Base-by-base conservation (phyloP, 2,329 filamentous ascomycete species). In the Aspergillus sp. region DNA sequence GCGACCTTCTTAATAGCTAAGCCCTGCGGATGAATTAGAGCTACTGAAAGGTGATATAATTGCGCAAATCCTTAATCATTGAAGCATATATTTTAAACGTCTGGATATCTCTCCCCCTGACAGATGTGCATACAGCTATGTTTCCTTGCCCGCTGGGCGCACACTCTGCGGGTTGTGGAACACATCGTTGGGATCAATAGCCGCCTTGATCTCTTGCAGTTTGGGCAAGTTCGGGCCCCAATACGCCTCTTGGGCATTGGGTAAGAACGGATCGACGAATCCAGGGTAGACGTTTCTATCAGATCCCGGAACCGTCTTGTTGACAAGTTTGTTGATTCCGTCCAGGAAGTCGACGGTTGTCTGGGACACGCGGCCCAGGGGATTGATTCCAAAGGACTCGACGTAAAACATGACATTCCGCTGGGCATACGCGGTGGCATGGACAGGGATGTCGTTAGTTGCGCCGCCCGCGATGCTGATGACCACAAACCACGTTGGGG, bases 401-500 rank as follows among this genome's bases (percentile, higher is more conserved):
- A 80, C 73, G 63, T 80, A 82, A 61, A 82, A 74, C 32, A 83
- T 53, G 49, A 79, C 79, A 67, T 85, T 77, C 39, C 82, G 75
- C 53, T 85, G 81, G 0, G 76, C 73, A 53, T 81, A 85, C 7
- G 80, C 74, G 0, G 81, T 83, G 9, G 73, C 74, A 47, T 80
- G 69, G 45, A 60, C 57, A 0, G 78, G 62, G 1, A 77, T 66
- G 45, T 84, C 79, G 50, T 68, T 73, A 43, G 81, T 72, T 26
- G 78, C 79, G 7, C 82, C 81, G 37, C 81, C 81, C n/a, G 73
- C 69, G 0, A 78, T 73, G 56, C 83, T 78, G 54, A 83, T 83
- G 37, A 82, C 78, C 45, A 79, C 65, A 54, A 77, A 76, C 78
- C 81, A 82, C 2, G 79, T 49, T 5, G 74, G 59, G 0, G 77